Evolutionary conservation across 257 asterid genomes (phyloP).

Genomic region (Solanum corneliomulleri): DNA sequence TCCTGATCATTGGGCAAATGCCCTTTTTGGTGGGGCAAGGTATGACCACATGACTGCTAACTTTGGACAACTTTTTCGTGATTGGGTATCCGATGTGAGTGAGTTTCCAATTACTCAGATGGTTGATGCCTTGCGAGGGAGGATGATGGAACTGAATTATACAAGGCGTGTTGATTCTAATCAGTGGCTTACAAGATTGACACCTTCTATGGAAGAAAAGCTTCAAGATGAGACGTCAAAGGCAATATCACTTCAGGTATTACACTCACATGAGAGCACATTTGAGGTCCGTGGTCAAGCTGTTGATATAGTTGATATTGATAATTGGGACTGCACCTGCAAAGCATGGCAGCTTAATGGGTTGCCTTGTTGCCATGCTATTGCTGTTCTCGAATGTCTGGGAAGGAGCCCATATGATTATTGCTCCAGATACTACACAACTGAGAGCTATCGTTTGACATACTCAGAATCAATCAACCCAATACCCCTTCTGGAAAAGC

Average conservation of each 20-base stretch:
- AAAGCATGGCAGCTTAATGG: conserved; percentile 86
- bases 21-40: conserved; percentile 69
- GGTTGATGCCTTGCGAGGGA: conserved; percentile 88
- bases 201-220: conserved; percentile 79
- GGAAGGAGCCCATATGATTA: conserved; percentile 59
- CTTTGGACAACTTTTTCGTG: conserved; percentile 79
- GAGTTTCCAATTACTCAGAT: conserved; percentile 95
- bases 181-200: conserved; percentile 66
- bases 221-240: conserved; percentile 62
- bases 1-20: conserved; percentile 92
- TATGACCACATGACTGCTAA: conserved; percentile 81
- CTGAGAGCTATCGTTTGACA: conserved; percentile 51
- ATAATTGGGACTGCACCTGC: conserved; percentile 82
- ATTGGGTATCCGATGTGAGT: conserved; percentile 93
- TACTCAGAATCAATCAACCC: conserved; percentile 87
- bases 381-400: conserved; percentile 51
- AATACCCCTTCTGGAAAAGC: conserved; percentile 75
- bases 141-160: conserved; percentile 82
- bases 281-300: conserved; percentile 68
- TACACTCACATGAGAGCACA: conserved; percentile 36
- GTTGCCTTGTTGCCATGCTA: conserved; percentile 87
- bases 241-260: conserved; percentile 43
- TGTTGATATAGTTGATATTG: conserved; percentile 59
- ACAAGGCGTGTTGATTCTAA: conserved; percentile 65
- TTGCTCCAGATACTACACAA: conserved; percentile 65